Base-by-base conservation (phyloP, 108 stramenopile species). In the Cyclotella baltica region DNA sequence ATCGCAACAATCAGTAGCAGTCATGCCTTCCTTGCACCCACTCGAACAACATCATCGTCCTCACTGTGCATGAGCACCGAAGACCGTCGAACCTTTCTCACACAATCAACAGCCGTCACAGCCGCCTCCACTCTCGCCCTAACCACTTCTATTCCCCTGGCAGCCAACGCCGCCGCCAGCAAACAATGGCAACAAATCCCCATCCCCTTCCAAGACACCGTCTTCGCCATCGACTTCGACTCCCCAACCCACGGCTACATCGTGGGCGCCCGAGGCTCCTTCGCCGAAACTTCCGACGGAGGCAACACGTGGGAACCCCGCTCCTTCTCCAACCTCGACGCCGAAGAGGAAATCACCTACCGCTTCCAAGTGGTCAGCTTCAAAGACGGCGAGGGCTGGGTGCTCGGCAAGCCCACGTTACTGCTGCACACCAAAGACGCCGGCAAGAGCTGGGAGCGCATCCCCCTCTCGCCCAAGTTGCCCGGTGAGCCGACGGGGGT, bases 161-260 rank as follows among this genome's bases (percentile, higher is more conserved):
- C 83, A 13, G 89, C 90, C 37, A 59, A 81, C n/a, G 90, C 90
- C 67, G 93, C 90, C 6, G 73, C 90, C 38, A 65, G 81, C 4
- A 74, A 80, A 73, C 83, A 83, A 73, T 98, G 98, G 98, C 81
- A 65, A 31, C 86, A 87, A 58, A 83, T 98, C 36, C 64, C 69
- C 25, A 62, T 98, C 19, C 98, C 98, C 30, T 93, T 97, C 62
- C 82, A 86, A 1, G 94, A 96, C 37, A 97, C 97, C 15, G 83
- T 98, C 25, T 98, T 92, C 80, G 98, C 97, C 86, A 95, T 98
- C 73, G 95, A 93, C 72, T 98, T 98, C 74, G 97, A 98, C 77
- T 90, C 88, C 28, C 69, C 84, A 22, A 76, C 83, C n/a, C 98
- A 98, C 73, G 98, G 98, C 28, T 97, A 96, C 84, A 71, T 98